Evolutionary conservation across 495 filamentous ascomycete species (phyloP).

Genomic region (Chlorociboria aeruginascens): DNA sequence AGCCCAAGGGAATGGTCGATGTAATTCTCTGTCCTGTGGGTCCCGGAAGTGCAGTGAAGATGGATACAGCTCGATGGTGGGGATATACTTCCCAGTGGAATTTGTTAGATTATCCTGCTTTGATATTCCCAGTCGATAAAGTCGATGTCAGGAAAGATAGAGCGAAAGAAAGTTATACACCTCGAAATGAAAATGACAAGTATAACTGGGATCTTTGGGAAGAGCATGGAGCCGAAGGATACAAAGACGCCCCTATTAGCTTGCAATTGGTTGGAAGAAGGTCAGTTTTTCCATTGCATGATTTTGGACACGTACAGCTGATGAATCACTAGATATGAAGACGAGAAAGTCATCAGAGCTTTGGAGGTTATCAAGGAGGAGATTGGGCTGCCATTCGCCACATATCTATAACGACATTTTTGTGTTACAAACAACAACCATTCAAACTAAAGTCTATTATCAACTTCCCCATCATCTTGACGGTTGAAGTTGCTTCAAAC

Average conservation of each 20-base stretch:
- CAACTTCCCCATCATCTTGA: no score
- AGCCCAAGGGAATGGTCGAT: slow-evolving; percentile 38
- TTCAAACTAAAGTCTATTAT: no score
- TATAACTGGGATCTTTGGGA: slow-evolving; percentile 25
- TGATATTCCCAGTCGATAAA: slow-evolving; percentile 40
- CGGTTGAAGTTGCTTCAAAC: no score
- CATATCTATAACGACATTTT: slow-evolving; percentile 8
- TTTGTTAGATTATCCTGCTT: slow-evolving; percentile 52
- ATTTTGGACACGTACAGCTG: background rate
- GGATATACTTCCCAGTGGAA: slow-evolving; percentile 67
- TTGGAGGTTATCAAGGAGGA: slow-evolving; percentile 23
- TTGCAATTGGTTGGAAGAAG: slow-evolving; percentile 38
- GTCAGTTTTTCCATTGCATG: slow-evolving; percentile 21
- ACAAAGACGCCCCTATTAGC: slow-evolving; percentile 35
- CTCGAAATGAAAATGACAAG: slow-evolving; percentile 22
- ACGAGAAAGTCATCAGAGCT: slow-evolving; percentile 28
- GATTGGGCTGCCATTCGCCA: slow-evolving; percentile 23
- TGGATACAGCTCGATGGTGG: slow-evolving; percentile 54
- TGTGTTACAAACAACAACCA: no score
- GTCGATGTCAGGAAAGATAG: slow-evolving; percentile 28
- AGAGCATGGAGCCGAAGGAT: slow-evolving; percentile 22
- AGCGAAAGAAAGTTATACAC: slow-evolving; percentile 28
- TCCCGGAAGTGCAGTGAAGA: slow-evolving; percentile 44
- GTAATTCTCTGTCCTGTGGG: slow-evolving; percentile 56
- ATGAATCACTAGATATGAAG: slow-evolving; percentile 21